Conservation (phyloP, 2,329 filamentous ascomycete species). For the Diaporthe destruens region DNA sequence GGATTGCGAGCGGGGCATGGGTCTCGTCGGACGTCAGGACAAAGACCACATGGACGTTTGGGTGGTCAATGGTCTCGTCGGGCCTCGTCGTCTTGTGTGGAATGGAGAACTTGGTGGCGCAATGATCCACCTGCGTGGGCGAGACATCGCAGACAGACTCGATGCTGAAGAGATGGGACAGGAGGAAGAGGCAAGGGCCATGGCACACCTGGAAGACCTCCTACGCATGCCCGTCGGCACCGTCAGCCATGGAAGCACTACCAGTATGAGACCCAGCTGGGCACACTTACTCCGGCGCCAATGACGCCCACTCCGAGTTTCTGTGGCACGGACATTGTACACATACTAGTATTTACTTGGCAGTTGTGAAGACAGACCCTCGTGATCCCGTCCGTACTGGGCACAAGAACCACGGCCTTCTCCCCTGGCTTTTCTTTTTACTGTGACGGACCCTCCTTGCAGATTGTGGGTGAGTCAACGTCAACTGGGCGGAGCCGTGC, state of each 20-base stretch:
- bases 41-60: background rate
- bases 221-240: background rate
- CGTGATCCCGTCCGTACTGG: background rate
- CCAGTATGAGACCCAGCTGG: background rate
- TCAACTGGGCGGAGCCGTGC: background rate
- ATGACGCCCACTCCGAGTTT: conserved; percentile 16
- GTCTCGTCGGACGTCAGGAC: background rate
- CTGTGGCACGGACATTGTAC: conserved; percentile 4
- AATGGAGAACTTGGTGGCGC: conserved; percentile 10
- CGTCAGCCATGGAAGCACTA: background rate
- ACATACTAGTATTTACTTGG: no score
- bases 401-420: background rate
- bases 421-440: background rate
- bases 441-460: background rate
- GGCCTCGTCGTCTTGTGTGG: background rate
- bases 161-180: conserved; percentile 2
- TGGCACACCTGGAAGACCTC: conserved; percentile 17
- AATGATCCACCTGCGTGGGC: background rate
- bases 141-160: conserved; percentile 18
- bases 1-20: conserved; percentile 1
- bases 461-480: background rate
- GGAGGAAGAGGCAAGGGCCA: conserved; percentile 15
- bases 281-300: conserved; percentile 21
- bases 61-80: conserved; percentile 23
- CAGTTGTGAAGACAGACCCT: background rate